A percentile compares a stretch with the other conserved stretches of the same genome.
Conservation (phyloP, 108 stramenopile genomes). For the Fragilaria crotonensis region DNA sequence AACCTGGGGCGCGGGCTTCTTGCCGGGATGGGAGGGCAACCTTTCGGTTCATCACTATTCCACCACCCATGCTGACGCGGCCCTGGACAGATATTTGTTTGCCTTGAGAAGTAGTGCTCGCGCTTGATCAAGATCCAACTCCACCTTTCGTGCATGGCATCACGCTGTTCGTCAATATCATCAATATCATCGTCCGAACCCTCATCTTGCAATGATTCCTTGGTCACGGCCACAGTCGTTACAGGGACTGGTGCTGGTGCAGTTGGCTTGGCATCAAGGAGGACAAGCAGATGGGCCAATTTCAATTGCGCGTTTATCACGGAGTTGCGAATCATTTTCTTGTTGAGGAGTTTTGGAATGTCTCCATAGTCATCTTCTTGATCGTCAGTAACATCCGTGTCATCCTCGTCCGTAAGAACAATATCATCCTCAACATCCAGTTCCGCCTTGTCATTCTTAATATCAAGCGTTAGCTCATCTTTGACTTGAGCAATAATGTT, state of each 20-base stretch:
- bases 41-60: too few relatives aligned
- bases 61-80: neutral
- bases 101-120: neutral
- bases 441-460: slow-evolving; percentile 1
- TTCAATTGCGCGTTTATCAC: slow-evolving; percentile 21
- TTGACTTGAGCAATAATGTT: slow-evolving; percentile 41
- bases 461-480: slow-evolving; percentile 26
- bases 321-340: slow-evolving; percentile 3
- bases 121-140: neutral
- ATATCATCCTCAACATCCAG: neutral
- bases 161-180: neutral
- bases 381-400: neutral
- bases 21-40: too few relatives aligned
- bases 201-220: too few relatives aligned
- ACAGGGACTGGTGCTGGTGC: too few relatives aligned
- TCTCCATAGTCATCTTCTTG: neutral
- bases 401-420: neutral
- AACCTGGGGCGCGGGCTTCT: too few relatives aligned
- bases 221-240: too few relatives aligned
- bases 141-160: neutral
- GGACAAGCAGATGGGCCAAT: slow-evolving; percentile 22
- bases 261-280: slow-evolving; percentile 1
- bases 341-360: slow-evolving; percentile 1
- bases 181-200: too few relatives aligned
- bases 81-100: neutral